A percentile compares a stretch with the other conserved stretches of the same genome.
These are phyloP conservation scores for Leccinum subtestaceum DNA, from an alignment of 768 basidiomycete genomes.

Conservation along the genomic window DNA sequence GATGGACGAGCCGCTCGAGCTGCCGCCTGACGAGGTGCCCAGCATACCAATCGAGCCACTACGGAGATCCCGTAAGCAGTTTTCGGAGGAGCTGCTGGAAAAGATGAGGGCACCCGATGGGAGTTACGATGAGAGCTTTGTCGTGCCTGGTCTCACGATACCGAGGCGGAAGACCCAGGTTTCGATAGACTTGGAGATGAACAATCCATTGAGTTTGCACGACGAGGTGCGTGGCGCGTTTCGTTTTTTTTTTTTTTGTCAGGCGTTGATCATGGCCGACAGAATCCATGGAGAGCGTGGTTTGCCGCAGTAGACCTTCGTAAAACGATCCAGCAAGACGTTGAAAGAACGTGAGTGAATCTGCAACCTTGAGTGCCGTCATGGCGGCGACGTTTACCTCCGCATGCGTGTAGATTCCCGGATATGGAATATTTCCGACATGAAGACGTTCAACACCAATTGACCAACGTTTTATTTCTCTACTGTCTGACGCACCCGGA, in stretches of 20 bases:
- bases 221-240: conserved; percentile 49
- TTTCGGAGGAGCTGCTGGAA: conserved; percentile 55
- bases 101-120: conserved; percentile 86
- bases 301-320: conserved; percentile 86
- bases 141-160: conserved; percentile 48
- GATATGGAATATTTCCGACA: conserved; percentile 90
- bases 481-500: conserved; percentile 75
- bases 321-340: conserved; percentile 89
- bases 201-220: conserved; percentile 81
- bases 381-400: conserved; percentile 1
- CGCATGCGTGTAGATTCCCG: conserved; percentile 71
- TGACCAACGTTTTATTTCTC: conserved; percentile 87
- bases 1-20: conserved; percentile 61
- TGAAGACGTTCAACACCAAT: conserved; percentile 65
- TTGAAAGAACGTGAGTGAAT: conserved; percentile 82
- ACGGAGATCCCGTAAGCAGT: conserved; percentile 51
- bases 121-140: conserved; percentile 68
- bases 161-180: conserved; percentile 31
- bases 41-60: conserved; percentile 42
- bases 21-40: conserved; percentile 38
- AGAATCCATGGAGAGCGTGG: conserved; percentile 97
- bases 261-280: background rate
- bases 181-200: conserved; percentile 54
- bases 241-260: background rate
- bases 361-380: background rate